Base-by-base conservation (phyloP, 306 rosid species). In the Alnus rubra region DNA sequence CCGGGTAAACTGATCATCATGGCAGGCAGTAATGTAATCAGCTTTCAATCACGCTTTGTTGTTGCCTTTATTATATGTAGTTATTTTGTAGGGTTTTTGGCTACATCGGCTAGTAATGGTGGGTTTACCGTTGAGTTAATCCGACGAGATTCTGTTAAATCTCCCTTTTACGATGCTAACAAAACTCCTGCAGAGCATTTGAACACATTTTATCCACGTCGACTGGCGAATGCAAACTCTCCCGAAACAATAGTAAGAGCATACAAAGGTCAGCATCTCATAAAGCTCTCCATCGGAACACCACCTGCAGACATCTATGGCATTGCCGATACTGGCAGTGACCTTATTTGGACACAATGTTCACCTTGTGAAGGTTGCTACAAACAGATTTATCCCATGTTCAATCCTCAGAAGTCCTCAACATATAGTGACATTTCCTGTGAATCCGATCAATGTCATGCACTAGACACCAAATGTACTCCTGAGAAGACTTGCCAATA, bases 321-420 rank as follows among this genome's bases (percentile, higher is more conserved):
- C 62, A 80, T 85, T 74, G 73, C 82, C 2, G 95, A 90, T 78
- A 90, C 95, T 8, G 92, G 95, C 7, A 88, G 92, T 62, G 89
- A 85, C 74, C 88, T 85, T 2, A 55, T 88, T 5, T 90, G 95
- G 95, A 74, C 86, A 62, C 92, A 90, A 23, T 90, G 95, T 30
- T 2, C 51, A 9, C 92, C 94, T 3, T 90, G 92, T 31, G 0
- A 39, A 0, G 31, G 64, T 48, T 90, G 92, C 48, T 90, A 83
- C 14, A 77, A 67, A 71, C 95, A 90, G 75, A 83, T 52, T 50
- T 74, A 58, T n/a, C 86, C 88, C 1, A 74, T 72, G 83, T 87
- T 84, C 72, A 75, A 87, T 58, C 90, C 95, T n/a, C 50, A 69
- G 39, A 74, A 55, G 9, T 90, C 95, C 10, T 31, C 83, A 55